phyloP scores from a whole-genome alignment of 108 stramenopile species.

The Conticribra weissflogii region DNA sequence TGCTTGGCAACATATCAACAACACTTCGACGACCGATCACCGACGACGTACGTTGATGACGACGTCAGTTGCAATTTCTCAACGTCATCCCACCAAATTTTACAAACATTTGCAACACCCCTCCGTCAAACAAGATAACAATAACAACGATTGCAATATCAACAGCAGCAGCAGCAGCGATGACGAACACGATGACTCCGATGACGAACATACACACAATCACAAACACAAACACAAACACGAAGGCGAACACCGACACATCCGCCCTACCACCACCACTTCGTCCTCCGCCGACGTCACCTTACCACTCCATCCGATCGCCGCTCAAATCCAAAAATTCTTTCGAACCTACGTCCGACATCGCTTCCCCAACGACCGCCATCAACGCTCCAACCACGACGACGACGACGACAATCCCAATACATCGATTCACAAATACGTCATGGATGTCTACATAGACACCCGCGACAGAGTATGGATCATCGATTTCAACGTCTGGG shows the following conservation, averaged over 20 bases:
- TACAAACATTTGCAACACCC: constrained; percentile 61
- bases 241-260: too few species aligned
- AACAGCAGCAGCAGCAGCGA: not conserved
- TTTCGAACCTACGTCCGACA: constrained; percentile 22
- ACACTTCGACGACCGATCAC: not conserved
- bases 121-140: too few species aligned
- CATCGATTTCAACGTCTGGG: constrained; percentile 90
- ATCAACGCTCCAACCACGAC: too few species aligned
- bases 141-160: too few species aligned
- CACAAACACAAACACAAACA: too few species aligned
- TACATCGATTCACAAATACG: constrained; percentile 50
- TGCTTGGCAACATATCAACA: not conserved
- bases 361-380: not conserved
- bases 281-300: too few species aligned
- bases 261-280: too few species aligned
- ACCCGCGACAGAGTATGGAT: constrained; percentile 82
- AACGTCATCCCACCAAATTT: constrained; percentile 75
- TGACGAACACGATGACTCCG: not conserved
- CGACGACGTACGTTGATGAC: too few species aligned
- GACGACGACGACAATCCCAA: constrained; percentile 32
- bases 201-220: not conserved
- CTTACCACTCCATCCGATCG: not conserved
- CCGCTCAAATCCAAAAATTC: constrained; percentile 16
- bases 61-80: constrained; percentile 61
- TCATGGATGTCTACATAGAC: constrained; percentile 85